phyloP scores from a whole-genome alignment of 108 stramenopile genomes.

The Skeletonema grethae region DNA sequence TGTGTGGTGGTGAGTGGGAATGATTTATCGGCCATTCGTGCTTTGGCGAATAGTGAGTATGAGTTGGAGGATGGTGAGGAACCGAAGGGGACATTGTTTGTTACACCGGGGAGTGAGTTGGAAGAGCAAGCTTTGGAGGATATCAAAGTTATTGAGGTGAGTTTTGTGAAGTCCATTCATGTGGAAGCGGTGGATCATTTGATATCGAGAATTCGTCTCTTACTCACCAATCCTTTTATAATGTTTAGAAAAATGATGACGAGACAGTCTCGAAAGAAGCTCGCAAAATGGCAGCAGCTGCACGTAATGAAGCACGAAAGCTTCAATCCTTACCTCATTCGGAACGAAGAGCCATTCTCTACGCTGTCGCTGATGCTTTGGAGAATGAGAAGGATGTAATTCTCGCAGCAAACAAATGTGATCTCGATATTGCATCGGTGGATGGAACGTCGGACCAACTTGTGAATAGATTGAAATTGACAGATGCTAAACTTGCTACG shows the following conservation, averaged over 20 bases:
- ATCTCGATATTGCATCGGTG: conserved; percentile 79
- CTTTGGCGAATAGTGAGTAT: conserved; percentile 59
- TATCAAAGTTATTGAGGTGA: conserved; percentile 44
- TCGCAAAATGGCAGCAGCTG: conserved; percentile 62
- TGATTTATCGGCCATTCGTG: conserved; percentile 84
- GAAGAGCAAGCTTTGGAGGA: conserved; percentile 79
- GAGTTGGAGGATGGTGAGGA: conserved; percentile 24
- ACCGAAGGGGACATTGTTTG: conserved; percentile 75
- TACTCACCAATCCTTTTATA: neutral
- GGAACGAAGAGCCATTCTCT: conserved; percentile 82
- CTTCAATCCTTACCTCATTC: conserved; percentile 70
- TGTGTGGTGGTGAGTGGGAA: conserved; percentile 88
- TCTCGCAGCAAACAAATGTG: conserved; percentile 81
- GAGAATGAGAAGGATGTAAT: conserved; percentile 67
- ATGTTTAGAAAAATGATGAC: neutral
- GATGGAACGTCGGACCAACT: conserved; percentile 71
- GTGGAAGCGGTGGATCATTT: too few relatives aligned
- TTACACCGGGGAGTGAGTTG: conserved; percentile 68
- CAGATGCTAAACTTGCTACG: conserved; percentile 86
- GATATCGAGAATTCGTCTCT: neutral
- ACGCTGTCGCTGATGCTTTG: conserved; percentile 81
- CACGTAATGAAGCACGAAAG: conserved; percentile 78
- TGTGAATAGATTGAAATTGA: conserved; percentile 87
- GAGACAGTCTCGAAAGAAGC: conserved; percentile 67
- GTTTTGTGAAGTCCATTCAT: too few relatives aligned